Base-by-base conservation (phyloP, 2,329 filamentous ascomycete species). In the Epichloe bromicola region DNA sequence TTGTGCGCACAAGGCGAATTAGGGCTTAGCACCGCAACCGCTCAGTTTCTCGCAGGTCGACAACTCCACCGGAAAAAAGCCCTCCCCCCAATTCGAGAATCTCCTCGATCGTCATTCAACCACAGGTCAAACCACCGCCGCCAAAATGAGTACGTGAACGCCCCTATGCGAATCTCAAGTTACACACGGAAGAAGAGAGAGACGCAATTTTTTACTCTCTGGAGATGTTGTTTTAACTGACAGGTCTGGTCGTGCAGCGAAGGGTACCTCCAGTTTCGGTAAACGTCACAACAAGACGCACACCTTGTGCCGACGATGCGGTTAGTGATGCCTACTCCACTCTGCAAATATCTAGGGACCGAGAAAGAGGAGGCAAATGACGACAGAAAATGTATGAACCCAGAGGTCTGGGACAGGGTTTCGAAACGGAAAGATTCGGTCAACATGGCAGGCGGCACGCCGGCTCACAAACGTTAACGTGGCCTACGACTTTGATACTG, bases 221-320 rank as follows among this genome's bases (percentile, higher is more conserved):
- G 33, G 7, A 19, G n/a, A 6, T 41, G 7, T 17, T 30, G 6
- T 20, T 51, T 54, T 33, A 56, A 56, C 62, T 62, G 62, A 63
- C 57, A 43, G 49, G 55, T 45, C 51, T 53, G 20, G 30, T 23
- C 56, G 58, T 67, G 63, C 61, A 77, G 74, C 74, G 63, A 77
- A 77, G 74, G 74, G 74, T 72, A 77, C 74, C 63, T 75, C 73
- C 65, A 75, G 73, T 66, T 75, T 75, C 65, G 73, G 73, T 69
- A 75, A 75, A 69, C 71, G 88, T 83, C 88, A 94, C 82, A 95
- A 91, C 83, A 95, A 95, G 85, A 88, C 89, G 80, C 90, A 96
- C 84, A 89, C 85, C 73, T 79, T 96, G 75, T 96, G 90, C 87
- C 86, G 90, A 82, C 90, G 90, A 78, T 96, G 89, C 83, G 90